phyloP scores from a whole-genome alignment of 257 asterid species.

The Primulina tabacum region DNA sequence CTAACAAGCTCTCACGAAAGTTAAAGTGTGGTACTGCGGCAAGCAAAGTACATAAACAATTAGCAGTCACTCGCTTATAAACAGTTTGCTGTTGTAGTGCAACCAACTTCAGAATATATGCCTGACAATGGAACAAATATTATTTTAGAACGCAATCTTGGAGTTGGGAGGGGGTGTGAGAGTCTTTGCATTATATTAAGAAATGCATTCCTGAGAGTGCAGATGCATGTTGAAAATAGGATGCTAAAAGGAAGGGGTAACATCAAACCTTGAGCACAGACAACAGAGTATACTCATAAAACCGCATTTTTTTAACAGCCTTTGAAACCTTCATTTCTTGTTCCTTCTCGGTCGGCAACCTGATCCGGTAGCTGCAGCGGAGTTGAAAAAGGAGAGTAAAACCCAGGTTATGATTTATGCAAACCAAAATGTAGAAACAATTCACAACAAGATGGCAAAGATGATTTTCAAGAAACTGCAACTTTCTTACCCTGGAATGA shows the following conservation, averaged over 20 bases:
- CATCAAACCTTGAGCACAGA: slow-evolving; percentile 74
- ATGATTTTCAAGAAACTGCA: slow-evolving; percentile 16
- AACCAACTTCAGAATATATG: slow-evolving; percentile 74
- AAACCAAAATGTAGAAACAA: slow-evolving; percentile 1
- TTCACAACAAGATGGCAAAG: slow-evolving; percentile 11
- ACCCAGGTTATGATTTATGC: not conserved
- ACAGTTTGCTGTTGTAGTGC: slow-evolving; percentile 58
- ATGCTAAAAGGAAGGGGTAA: slow-evolving; percentile 2
- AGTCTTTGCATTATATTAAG: not conserved
- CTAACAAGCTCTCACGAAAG: slow-evolving; percentile 68
- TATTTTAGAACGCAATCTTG: slow-evolving; percentile 25
- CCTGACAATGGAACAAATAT: slow-evolving; percentile 44
- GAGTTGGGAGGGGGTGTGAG: not conserved
- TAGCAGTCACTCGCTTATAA: slow-evolving; percentile 66
- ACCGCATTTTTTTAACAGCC: slow-evolving; percentile 68
- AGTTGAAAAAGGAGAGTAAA: slow-evolving; percentile 21
- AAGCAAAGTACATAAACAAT: slow-evolving; percentile 80
- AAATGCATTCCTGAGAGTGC: slow-evolving; percentile 10
- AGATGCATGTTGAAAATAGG: slow-evolving; percentile 16
- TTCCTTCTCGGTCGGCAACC: slow-evolving; percentile 95
- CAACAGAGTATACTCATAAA: slow-evolving; percentile 75
- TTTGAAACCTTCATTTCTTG: slow-evolving; percentile 91
- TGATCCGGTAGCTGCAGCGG: slow-evolving; percentile 75
- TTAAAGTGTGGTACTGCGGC: slow-evolving; percentile 94
- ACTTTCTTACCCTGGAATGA: slow-evolving; percentile 81